Evolutionary conservation across 352 stramenopile species (phyloP), one percentile per base, ranked within the genome.

Genomic region (Globisporangium iwayamae): DNA sequence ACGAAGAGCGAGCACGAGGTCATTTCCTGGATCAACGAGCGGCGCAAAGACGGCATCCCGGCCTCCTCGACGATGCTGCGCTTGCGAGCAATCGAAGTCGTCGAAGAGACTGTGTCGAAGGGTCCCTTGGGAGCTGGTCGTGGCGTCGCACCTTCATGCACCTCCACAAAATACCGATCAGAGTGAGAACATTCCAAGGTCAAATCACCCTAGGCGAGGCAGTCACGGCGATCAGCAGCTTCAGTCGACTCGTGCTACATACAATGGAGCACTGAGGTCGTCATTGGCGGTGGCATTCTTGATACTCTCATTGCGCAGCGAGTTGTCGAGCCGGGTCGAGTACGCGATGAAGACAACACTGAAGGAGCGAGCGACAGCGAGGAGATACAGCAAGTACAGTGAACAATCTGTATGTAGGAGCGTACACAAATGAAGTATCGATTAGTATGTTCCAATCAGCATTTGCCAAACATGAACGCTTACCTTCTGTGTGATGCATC

Each of bases 111-210:
- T 55, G 25, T 20, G 48, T 55, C 16, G 25, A 55, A 16, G 48
- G 11, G 1, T 55, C 39, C 48, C 48, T 39, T 22, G 5, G 22
- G 14, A 55, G 48, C 48, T 55, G 14, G 48, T 55, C 25, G 48
- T 55, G 48, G 48, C 48, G 48, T 28, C 48, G 4, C 48, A 25
- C 48, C 22, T 55, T 55, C 25, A 55, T 55, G 48, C 25, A 55
- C 25, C 25, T 25, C 48, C 48, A 38, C 13, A 55, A 38, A 38
- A 13, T 55, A 13, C 14, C 25, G 25, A 55, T 55, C 11, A 55
- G 25, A 55, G 48, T 2, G 25, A 55, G 25, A 20, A 38, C 11
- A 11, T 25, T 13, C 0, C 48, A 55, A 5, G 4, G 5, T 13
- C 22, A 55, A 55, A 25, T 38, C 48, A 55, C 2, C 25, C 22